A percentile compares a stretch with the other conserved stretches of the same genome.
Evolutionary conservation across 306 rosid genomes (phyloP).

Genomic region (Vigna angularis): DNA sequence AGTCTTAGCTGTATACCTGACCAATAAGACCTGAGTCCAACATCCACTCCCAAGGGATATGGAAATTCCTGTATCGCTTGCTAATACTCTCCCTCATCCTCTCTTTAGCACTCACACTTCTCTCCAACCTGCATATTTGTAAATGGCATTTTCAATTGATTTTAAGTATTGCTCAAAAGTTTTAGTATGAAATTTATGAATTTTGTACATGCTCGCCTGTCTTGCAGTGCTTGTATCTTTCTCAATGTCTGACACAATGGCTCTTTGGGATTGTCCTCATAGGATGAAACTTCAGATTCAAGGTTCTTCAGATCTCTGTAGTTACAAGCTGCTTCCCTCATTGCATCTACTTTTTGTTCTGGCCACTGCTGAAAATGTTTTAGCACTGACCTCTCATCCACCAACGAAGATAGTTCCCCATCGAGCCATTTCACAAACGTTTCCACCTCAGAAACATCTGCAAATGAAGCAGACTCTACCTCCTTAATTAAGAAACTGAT

Average conservation of each 20-base stretch:
- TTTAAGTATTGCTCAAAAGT: neutral
- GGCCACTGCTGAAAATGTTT: slow-evolving; percentile 94
- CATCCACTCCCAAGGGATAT: slow-evolving; percentile 95
- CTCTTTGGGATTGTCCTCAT: slow-evolving; percentile 74
- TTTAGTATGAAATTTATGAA: slow-evolving; percentile 5
- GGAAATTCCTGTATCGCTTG: slow-evolving; percentile 71
- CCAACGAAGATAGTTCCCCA: slow-evolving; percentile 71
- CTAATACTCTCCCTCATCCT: slow-evolving; percentile 76
- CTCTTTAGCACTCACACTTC: slow-evolving; percentile 66
- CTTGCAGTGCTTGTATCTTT: slow-evolving; percentile 85
- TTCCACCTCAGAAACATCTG: slow-evolving; percentile 73
- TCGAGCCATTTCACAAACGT: slow-evolving; percentile 85
- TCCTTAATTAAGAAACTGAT: slow-evolving; percentile 65
- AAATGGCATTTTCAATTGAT: slow-evolving; percentile 22
- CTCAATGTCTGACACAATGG: slow-evolving; percentile 58
- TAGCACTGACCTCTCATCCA: slow-evolving; percentile 85
- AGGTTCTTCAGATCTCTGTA: slow-evolving; percentile 78
- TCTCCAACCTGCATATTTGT: slow-evolving; percentile 72
- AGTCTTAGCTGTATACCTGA: slow-evolving; percentile 59
- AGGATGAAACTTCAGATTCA: slow-evolving; percentile 62
- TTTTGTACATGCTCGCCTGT: slow-evolving; percentile 90
- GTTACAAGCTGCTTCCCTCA: slow-evolving; percentile 86
- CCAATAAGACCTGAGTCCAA: slow-evolving; percentile 73
- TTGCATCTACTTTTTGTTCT: slow-evolving; percentile 82
- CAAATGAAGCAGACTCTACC: slow-evolving; percentile 64